These are phyloP conservation scores for Conticribra guillardii DNA, from an alignment of 108 stramenopile species.

Conservation along the genomic window DNA sequence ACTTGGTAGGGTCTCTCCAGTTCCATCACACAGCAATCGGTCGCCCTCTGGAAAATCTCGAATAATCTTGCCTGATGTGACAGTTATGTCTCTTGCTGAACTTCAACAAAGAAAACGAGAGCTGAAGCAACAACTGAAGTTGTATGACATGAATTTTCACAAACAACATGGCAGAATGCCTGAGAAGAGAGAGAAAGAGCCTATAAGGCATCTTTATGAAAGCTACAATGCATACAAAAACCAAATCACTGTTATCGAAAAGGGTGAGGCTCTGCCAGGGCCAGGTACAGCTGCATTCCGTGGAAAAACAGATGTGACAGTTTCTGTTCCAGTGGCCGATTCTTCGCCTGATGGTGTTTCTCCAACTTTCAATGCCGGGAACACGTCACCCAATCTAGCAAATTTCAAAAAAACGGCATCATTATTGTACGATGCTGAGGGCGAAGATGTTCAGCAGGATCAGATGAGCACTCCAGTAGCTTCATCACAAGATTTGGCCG, in stretches of 20 bases:
- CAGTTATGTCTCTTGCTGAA: conserved; percentile 65
- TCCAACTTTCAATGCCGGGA: conserved; percentile 18
- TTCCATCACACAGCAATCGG: conserved; percentile 19
- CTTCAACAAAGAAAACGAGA: conserved; percentile 80
- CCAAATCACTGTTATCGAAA: conserved; percentile 71
- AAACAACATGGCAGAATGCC: conserved; percentile 90
- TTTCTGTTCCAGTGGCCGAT: conserved; percentile 25
- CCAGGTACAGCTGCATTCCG: conserved; percentile 51
- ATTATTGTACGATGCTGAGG: neutral
- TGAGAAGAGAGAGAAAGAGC: conserved; percentile 95
- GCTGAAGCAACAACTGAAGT: conserved; percentile 86
- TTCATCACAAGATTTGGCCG: conserved; percentile 66
- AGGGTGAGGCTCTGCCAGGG: conserved; percentile 55
- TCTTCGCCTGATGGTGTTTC: conserved; percentile 22
- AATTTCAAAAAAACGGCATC: conserved; percentile 1
- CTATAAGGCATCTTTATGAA: conserved; percentile 97
- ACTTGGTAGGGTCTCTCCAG: conserved; percentile 14
- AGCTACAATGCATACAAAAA: conserved; percentile 92
- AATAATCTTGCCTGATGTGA: conserved; percentile 43
- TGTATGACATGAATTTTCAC: conserved; percentile 92
- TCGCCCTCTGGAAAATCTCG: conserved; percentile 11
- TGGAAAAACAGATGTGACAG: conserved; percentile 29
- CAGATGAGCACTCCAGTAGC: conserved; percentile 9
- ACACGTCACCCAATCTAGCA: conserved; percentile 17
- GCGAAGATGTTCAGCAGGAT: neutral